Base-by-base conservation (phyloP, 2,329 filamentous ascomycete species). In the Metarhizium album region DNA sequence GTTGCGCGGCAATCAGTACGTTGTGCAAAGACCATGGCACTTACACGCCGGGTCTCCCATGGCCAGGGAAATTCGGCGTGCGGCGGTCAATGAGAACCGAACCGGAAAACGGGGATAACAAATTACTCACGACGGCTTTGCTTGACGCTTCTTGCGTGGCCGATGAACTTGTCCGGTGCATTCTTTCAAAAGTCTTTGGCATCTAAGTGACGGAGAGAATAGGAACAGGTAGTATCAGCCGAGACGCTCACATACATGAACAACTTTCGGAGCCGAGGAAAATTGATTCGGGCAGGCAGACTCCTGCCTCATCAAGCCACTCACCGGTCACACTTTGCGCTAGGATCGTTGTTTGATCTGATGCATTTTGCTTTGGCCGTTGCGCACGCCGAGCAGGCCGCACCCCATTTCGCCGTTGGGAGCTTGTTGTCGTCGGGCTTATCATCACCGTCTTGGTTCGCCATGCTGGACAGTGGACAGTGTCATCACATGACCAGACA, bases 341-440 rank as follows among this genome's bases (percentile, higher is more conserved):
- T 66, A 0, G 60, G 55, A 2, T 56, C 52, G 3, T 61, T 56
- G 50, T 67, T 69, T 6, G 71, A 67, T 8, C 73, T 69, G 43
- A 76, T 67, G 53, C 74, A 76, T 54, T 75, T 76, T 7, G 74
- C 73, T 55, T 76, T 76, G 31, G 74, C 71, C 13, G 67, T 63
- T 6, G 74, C 72, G 55, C 74, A 76, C 1, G 71, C 63, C 4
- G 71, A 64, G 47, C 74, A 76, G 1, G 74, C 74, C 3, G 72
- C 72, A 16, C 74, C 74, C 74, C 74, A 76, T 72, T 67, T 69
- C 29, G 67, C 67, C 52, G 66, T 66, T 16, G 67, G 59, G 29
- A 64, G 59, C 57, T 66, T 67, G 22, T 57, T 61, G 47, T 62
- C 52, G 27, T 61, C 57, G 14, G 54, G 33, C 14, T 31, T 40